Evolutionary conservation across 2,329 filamentous ascomycete genomes (phyloP).

Genomic region (Monilinia fructigena): DNA sequence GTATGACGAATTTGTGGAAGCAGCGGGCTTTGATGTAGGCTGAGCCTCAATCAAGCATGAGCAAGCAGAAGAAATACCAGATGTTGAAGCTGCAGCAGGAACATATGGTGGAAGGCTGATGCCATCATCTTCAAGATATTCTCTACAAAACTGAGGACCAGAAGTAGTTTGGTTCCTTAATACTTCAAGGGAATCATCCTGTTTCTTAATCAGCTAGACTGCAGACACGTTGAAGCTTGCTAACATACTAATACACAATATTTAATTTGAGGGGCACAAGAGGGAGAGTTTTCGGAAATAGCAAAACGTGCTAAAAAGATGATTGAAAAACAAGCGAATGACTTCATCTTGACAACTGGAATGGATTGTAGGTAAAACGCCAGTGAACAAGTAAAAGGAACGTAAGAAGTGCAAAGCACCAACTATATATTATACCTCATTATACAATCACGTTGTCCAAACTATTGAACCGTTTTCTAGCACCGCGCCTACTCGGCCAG

Average conservation of each 20-base stretch:
- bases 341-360: conserved; percentile 2
- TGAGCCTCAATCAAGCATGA: conserved; percentile 9
- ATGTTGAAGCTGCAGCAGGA: not conserved
- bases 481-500: not conserved
- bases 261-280: conserved; percentile 3
- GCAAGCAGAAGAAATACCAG: conserved; percentile 10
- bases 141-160: not conserved
- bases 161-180: not conserved
- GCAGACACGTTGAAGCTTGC: not conserved
- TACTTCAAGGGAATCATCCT: conserved; percentile 9
- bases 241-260: conserved; percentile 1
- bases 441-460: not conserved
- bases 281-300: conserved; percentile 11
- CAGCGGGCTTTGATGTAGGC: not conserved
- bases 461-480: conserved; percentile 1
- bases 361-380: conserved; percentile 1
- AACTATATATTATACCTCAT: not conserved
- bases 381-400: not conserved
- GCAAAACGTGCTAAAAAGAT: conserved; percentile 5
- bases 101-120: conserved; percentile 6
- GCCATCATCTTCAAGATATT: conserved; percentile 7
- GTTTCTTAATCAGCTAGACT: not conserved
- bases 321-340: conserved; percentile 2
- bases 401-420: not conserved
- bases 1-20: not conserved